Percentiles rank a stretch among this genome's conserved stretches.
Conservation (phyloP, 1,139 yeast genomes). For the Pichia sp. region DNA sequence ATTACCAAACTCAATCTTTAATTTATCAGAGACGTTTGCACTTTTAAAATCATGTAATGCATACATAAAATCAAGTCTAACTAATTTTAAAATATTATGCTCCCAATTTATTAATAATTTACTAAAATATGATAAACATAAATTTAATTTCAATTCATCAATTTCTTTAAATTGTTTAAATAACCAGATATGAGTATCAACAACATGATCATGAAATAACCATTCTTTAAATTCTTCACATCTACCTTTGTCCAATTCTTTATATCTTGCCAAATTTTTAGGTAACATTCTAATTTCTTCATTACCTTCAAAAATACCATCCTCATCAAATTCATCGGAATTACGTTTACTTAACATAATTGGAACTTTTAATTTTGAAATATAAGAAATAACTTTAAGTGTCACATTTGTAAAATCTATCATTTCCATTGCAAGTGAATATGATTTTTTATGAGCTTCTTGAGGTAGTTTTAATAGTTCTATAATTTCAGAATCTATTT, state of each 20-base stretch:
- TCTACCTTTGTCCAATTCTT: constrained; percentile 31
- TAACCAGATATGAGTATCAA: constrained; percentile 29
- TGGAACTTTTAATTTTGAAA: constrained; percentile 56
- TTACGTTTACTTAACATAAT: constrained; percentile 42
- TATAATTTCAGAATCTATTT: constrained; percentile 58
- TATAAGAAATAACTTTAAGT: constrained; percentile 61
- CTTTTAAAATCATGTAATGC: constrained; percentile 40
- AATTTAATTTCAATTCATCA: constrained; percentile 52
- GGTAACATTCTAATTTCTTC: not conserved
- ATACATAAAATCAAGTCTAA: constrained; percentile 70
- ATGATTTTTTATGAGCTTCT: constrained; percentile 59
- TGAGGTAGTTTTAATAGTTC: constrained; percentile 57
- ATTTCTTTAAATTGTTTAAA: constrained; percentile 56
- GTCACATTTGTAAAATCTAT: constrained; percentile 64
- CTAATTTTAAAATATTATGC: constrained; percentile 55
- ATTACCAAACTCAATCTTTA: constrained; percentile 54
- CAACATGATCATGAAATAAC: constrained; percentile 25
- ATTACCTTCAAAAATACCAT: constrained; percentile 13
- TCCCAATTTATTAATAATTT: constrained; percentile 60
- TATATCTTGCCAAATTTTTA: constrained; percentile 15
- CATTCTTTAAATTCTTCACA: constrained; percentile 20
- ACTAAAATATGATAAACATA: constrained; percentile 66
- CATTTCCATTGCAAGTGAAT: constrained; percentile 54
- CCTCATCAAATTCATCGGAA: constrained; percentile 21
- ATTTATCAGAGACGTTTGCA: constrained; percentile 19